phyloP scores from a whole-genome alignment of 805 yeast species.

The Priceomyces medius region DNA sequence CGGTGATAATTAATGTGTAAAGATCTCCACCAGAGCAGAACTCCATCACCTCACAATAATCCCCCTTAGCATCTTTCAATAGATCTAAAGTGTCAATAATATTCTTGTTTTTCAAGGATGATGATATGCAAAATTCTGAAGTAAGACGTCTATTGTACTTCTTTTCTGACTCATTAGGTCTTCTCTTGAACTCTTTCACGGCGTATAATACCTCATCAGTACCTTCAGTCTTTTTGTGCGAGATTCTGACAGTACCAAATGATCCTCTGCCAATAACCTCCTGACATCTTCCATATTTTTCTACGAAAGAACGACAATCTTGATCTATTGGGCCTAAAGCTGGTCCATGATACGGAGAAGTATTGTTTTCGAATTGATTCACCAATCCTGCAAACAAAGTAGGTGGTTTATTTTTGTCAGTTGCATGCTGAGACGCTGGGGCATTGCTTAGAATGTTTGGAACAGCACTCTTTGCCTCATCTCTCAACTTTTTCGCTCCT shows the following conservation, averaged over 20 bases:
- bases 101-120: constrained; percentile 73
- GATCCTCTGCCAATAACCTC: constrained; percentile 94
- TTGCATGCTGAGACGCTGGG: constrained; percentile 11
- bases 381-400: constrained; percentile 69
- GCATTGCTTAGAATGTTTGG: constrained; percentile 49
- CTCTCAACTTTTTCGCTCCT: constrained; percentile 70
- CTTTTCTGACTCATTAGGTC: constrained; percentile 59
- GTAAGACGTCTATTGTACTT: constrained; percentile 73
- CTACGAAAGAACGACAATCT: constrained; percentile 63
- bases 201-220: constrained; percentile 63
- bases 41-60: constrained; percentile 84
- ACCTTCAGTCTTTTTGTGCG: constrained; percentile 61
- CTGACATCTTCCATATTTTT: constrained; percentile 91
- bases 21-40: constrained; percentile 81
- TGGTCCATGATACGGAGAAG: constrained; percentile 22
- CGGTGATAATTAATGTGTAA: constrained; percentile 68
- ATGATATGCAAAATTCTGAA: constrained; percentile 79
- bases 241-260: constrained; percentile 87
- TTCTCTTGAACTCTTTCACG: constrained; percentile 78
- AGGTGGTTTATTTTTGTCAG: constrained; percentile 48
- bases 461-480: constrained; percentile 71
- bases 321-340: constrained; percentile 15
- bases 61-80: constrained; percentile 77
- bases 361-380: constrained; percentile 49
- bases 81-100: constrained; percentile 76